Conservation (phyloP, 1,139 yeast species). For the Candida pseudoviswanathii region DNA sequence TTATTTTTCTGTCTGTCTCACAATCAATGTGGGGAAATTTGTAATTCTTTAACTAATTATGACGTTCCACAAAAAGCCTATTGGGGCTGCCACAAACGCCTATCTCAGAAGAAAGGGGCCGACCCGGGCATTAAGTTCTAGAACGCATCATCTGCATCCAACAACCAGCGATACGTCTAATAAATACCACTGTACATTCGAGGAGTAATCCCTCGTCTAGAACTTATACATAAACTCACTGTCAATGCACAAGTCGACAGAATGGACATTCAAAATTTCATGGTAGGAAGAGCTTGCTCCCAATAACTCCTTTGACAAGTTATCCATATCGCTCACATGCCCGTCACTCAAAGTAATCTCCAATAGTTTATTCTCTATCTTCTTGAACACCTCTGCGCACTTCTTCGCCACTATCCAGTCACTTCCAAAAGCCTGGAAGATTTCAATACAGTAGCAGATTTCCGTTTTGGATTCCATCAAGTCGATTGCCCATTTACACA, state of each 20-base stretch:
- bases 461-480: constrained; percentile 45
- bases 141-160: too few species aligned
- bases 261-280: constrained; percentile 43
- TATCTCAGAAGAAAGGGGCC: too few species aligned
- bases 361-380: constrained; percentile 39
- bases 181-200: too few species aligned
- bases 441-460: constrained; percentile 46
- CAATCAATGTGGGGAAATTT: too few species aligned
- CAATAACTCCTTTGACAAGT: constrained; percentile 38
- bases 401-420: constrained; percentile 49
- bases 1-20: too few species aligned
- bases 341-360: constrained; percentile 37
- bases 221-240: constrained; percentile 17
- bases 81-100: too few species aligned
- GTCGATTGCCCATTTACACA: constrained; percentile 48
- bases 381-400: constrained; percentile 45
- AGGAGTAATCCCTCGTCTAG: background rate
- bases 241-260: constrained; percentile 34
- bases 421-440: constrained; percentile 45
- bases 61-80: too few species aligned
- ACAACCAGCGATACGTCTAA: too few species aligned
- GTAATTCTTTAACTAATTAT: too few species aligned
- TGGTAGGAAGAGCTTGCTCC: constrained; percentile 48
- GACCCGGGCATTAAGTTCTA: too few species aligned
- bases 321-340: constrained; percentile 37